Evolutionary conservation across 345 rosid species (phyloP).

Genomic region (Hibiscus tridactylites): DNA sequence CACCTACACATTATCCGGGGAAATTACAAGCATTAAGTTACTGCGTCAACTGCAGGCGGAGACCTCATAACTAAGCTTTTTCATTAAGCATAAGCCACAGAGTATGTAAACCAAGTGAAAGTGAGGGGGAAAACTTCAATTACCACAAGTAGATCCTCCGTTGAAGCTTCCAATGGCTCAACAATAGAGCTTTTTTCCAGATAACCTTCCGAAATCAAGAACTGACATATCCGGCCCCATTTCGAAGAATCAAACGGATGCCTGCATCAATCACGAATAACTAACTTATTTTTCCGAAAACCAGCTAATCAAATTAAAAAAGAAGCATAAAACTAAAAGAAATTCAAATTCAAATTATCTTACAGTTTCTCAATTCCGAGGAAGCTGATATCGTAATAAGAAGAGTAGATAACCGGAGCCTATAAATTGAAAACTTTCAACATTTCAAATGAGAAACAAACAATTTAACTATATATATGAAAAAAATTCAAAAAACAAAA

Average conservation of each 20-base stretch:
- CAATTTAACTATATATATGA: background rate
- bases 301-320: background rate
- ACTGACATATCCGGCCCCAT: conserved; percentile 79
- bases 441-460: background rate
- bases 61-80: background rate
- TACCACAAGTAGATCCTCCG: conserved; percentile 89
- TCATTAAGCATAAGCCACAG: background rate
- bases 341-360: conserved; percentile 13
- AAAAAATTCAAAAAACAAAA: background rate
- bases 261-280: conserved; percentile 31
- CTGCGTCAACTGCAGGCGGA: background rate
- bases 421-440: conserved; percentile 5
- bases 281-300: background rate
- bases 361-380: conserved; percentile 88
- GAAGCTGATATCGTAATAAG: conserved; percentile 64
- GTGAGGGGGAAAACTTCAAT: background rate
- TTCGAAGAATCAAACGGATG: conserved; percentile 93
- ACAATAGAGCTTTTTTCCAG: conserved; percentile 45
- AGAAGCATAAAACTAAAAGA: background rate
- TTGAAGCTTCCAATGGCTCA: conserved; percentile 78
- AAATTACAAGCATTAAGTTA: background rate
- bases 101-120: background rate
- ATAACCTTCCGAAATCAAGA: conserved; percentile 46
- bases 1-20: conserved; percentile 35
- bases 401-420: conserved; percentile 77